Evolutionary conservation across 2,329 filamentous ascomycete species (phyloP).

Genomic region (Clathrospora elynae): DNA sequence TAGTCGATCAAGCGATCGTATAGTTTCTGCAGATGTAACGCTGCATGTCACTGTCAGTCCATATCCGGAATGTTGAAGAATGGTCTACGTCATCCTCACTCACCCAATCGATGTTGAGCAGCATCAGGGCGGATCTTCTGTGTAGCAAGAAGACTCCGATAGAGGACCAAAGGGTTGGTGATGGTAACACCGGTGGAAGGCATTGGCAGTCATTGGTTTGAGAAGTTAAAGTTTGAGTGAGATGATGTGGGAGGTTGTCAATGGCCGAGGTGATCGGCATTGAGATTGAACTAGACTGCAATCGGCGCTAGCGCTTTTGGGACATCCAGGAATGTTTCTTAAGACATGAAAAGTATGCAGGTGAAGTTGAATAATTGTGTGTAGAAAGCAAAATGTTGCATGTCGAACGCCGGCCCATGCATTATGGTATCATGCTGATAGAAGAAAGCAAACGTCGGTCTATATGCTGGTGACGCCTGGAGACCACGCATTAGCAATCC

Average conservation of each 20-base stretch:
- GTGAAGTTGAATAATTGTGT: background rate
- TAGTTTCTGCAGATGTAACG: slow-evolving; percentile 76
- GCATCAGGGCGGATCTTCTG: slow-evolving; percentile 71
- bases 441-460: slow-evolving; percentile 28
- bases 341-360: slow-evolving; percentile 2
- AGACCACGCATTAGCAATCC: slow-evolving; percentile 84
- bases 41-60: slow-evolving; percentile 46
- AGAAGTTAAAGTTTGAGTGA: slow-evolving; percentile 9
- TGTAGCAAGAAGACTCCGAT: slow-evolving; percentile 71
- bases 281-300: slow-evolving; percentile 28
- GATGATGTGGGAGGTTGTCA: slow-evolving; percentile 13
- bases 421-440: slow-evolving; percentile 25
- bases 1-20: slow-evolving; percentile 80
- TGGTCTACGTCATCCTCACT: slow-evolving; percentile 42
- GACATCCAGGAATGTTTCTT: slow-evolving; percentile 6
- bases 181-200: slow-evolving; percentile 51
- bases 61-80: slow-evolving; percentile 16
- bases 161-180: slow-evolving; percentile 75
- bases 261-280: slow-evolving; percentile 30
- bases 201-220: slow-evolving; percentile 42
- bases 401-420: slow-evolving; percentile 37
- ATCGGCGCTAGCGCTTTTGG: slow-evolving; percentile 30
- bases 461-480: slow-evolving; percentile 71
- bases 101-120: slow-evolving; percentile 68
- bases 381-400: background rate